Evolutionary conservation across 352 stramenopile genomes (phyloP).

Genomic region (Phytophthora colocasiae): DNA sequence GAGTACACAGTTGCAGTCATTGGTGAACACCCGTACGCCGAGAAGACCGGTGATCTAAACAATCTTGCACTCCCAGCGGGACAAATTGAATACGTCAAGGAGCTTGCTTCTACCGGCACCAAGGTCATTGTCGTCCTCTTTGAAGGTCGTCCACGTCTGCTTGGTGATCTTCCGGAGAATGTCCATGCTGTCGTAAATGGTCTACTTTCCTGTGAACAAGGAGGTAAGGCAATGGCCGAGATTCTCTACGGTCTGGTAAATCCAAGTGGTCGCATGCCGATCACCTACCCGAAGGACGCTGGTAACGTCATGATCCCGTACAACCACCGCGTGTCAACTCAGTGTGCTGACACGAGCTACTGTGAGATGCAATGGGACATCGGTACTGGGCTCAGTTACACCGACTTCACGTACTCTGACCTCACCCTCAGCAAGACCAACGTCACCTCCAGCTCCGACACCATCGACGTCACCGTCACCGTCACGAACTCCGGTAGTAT

Average conservation of each 20-base stretch:
- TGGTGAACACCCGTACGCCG: slow-evolving; percentile 75
- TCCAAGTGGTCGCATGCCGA: slow-evolving; percentile 77
- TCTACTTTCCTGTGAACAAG: slow-evolving; percentile 70
- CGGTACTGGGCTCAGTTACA: slow-evolving; percentile 73
- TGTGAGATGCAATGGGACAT: slow-evolving; percentile 74
- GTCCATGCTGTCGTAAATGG: slow-evolving; percentile 76
- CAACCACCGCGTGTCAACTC: slow-evolving; percentile 62
- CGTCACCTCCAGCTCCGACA: slow-evolving; percentile 41
- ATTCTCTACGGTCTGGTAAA: slow-evolving; percentile 81
- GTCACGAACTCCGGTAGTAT: slow-evolving; percentile 69
- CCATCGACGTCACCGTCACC: slow-evolving; percentile 52
- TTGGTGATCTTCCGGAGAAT: slow-evolving; percentile 51
- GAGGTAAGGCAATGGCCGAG: slow-evolving; percentile 81
- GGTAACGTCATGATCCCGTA: slow-evolving; percentile 66
- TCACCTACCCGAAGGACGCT: slow-evolving; percentile 78
- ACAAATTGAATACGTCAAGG: slow-evolving; percentile 78
- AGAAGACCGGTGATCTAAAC: slow-evolving; percentile 85
- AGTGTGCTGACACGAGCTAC: slow-evolving; percentile 37
- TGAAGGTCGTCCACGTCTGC: slow-evolving; percentile 71
- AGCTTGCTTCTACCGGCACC: slow-evolving; percentile 59
- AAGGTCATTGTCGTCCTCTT: slow-evolving; percentile 83
- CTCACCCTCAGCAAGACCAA: slow-evolving; percentile 66
- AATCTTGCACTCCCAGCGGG: slow-evolving; percentile 63
- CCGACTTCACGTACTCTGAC: slow-evolving; percentile 57
- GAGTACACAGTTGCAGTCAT: slow-evolving; percentile 75